Conservation (phyloP, 371 early-diverging fungal species). For the Choanephora cucurbitarum region DNA sequence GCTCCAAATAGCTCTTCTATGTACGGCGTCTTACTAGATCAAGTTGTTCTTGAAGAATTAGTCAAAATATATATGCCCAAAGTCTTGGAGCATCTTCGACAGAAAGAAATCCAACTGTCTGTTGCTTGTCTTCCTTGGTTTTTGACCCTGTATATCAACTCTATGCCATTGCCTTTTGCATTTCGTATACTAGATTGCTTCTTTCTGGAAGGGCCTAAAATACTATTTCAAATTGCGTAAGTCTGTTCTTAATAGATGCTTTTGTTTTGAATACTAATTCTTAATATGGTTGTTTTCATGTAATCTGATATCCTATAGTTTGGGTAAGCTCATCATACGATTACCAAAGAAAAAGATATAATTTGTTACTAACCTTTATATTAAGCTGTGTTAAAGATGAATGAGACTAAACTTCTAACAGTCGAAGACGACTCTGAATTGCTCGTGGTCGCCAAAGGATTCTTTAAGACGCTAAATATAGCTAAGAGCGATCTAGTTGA, state of each 20-base stretch:
- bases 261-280: not conserved
- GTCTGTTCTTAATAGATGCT: slow-evolving; percentile 13
- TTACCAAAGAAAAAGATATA: not conserved
- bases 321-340: slow-evolving; percentile 5
- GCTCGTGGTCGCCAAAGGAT: slow-evolving; percentile 75
- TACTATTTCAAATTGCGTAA: slow-evolving; percentile 89
- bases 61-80: slow-evolving; percentile 76
- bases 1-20: slow-evolving; percentile 77
- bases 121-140: slow-evolving; percentile 97
- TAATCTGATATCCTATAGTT: too few species aligned
- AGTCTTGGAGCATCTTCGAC: slow-evolving; percentile 75
- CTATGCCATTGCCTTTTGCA: slow-evolving; percentile 87
- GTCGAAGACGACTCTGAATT: slow-evolving; percentile 91
- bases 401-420: slow-evolving; percentile 82
- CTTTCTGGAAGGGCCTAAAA: slow-evolving; percentile 90
- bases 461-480: slow-evolving; percentile 70
- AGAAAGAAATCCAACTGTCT: slow-evolving; percentile 89
- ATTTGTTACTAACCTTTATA: not conserved
- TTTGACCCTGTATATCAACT: slow-evolving; percentile 90
- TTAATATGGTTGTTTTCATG: too few species aligned
- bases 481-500: slow-evolving; percentile 54
- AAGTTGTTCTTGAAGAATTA: slow-evolving; percentile 89
- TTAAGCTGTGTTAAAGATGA: slow-evolving; percentile 85
- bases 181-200: slow-evolving; percentile 92
- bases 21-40: slow-evolving; percentile 96